Evolutionary conservation across 257 asterid species (phyloP), one percentile per base, ranked within the genome.

Genomic region (Cynanchum wilfordii): DNA sequence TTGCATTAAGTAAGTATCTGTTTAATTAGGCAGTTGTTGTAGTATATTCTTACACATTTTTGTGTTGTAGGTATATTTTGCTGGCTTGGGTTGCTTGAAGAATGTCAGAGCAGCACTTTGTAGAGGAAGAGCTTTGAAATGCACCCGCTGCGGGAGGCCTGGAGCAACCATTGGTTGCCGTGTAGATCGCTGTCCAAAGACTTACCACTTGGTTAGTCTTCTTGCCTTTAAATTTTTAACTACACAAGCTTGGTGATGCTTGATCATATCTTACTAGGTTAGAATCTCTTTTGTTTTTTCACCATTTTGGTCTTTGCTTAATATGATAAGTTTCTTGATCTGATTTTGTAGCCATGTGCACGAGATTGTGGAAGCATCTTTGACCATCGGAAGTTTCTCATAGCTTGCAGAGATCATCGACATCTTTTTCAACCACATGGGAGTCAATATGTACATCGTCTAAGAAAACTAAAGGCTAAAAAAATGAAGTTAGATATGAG

Each of bases 91-190:
- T 79, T 85, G 98, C 91, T 79, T 95, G 85, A 95, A 95, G 87
- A 95, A 92, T 86, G 84, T 95, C 55, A 88, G 96, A 86, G 98
- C 99, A 82, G 99, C 99, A 42, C 97, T 95, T 72, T 92, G 89
- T 84, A 81, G 99, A 74, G 99, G 99, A 84, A 89, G 94, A 81
- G 90, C 82, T 71, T 83, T 92, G 82, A 95, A 95, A 79, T 95
- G 99, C 86, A 92, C 86, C 75, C 97, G 97, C 55, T 95, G 99
- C 78, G 87, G 90, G 83, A 92, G 94, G 86, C 92, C 97, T 69
- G 99, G 99, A 75, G 99, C 99, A 78, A 95, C 99, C 66, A 92
- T 90, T 81, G 99, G 99, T 49, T 95, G 99, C 77, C 98, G 99
- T 75, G 99, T 95, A 78, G 99, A 95, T 83, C 88, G 99, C 60